Base-by-base conservation (phyloP, 2,329 filamentous ascomycete species). In the Trichoderma brevicompactum region DNA sequence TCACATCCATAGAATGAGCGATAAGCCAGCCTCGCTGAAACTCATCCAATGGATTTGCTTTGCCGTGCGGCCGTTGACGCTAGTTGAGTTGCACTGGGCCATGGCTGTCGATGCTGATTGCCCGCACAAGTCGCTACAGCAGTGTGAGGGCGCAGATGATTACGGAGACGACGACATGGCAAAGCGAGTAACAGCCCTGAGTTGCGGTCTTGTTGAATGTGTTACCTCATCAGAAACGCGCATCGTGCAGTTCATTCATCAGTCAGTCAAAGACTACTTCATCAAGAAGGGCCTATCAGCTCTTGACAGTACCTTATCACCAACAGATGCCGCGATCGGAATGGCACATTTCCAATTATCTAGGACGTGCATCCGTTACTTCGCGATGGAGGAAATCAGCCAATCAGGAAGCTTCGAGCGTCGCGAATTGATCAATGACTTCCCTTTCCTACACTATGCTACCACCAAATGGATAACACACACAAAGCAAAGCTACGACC, bases 21-120 rank as follows among this genome's bases (percentile, higher is more conserved):
- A 64, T 5, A 7, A 64, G 12, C 28, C 32, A 2, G 3, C 38
- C 6, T 72, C 74, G 2, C 7, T 69, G 5, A 74, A 67, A 28
- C 69, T 78, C 1, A 68, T 77, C 0, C 69, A 75, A 65, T 78
- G 74, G 76, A 69, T 77, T 28, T 76, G 72, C 52, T 77, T 74
- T 67, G 70, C 74, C 3, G 62, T 12, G 0, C 55, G 65, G 36
- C 72, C 75, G 0, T 63, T 77, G 10, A 63, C 66, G 17, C 28
- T 72, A 2, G 55, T 70, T 7, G 74, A 77, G 55, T 49, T 78
- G 12, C 71, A 66, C 61, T 77, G 75, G 74, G 75, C 72, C 7
- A 68, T 78, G 70, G 52, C 68, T 15, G 19, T 77, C 28, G 70
- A 74, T 1, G 34, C 65, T 5, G 65, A 73, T 59, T 68, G 56